Conservation (phyloP, 768 basidiomycete genomes). For the Paxillus involutus region DNA sequence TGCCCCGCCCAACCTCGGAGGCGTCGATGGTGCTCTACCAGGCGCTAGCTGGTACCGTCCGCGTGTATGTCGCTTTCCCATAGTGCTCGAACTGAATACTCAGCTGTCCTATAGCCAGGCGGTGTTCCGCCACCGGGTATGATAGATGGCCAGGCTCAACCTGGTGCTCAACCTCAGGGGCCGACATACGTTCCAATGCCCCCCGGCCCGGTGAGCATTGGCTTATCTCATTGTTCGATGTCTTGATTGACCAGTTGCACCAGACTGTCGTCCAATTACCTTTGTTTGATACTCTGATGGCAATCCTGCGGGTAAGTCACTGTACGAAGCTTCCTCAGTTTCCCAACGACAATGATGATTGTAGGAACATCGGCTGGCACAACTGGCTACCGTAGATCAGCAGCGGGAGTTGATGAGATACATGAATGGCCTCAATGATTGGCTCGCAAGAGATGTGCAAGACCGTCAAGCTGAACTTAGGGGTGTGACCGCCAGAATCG, state of each 20-base stretch:
- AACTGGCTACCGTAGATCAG: constrained; percentile 74
- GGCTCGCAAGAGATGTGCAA: constrained; percentile 76
- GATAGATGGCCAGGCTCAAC: constrained; percentile 14
- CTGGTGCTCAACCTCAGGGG: constrained; percentile 22
- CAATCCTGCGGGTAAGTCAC: constrained; percentile 57
- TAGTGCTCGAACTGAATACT: neutral
- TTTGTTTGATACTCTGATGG: constrained; percentile 69
- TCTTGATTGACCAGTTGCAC: constrained; percentile 3
- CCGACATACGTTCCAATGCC: constrained; percentile 47
- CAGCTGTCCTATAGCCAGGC: constrained; percentile 13
- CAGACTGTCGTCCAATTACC: constrained; percentile 66
- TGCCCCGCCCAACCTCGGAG: constrained; percentile 22
- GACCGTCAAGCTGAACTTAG: constrained; percentile 76
- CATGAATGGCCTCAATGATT: constrained; percentile 72
- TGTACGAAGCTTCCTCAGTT: neutral
- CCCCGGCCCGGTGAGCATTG: constrained; percentile 49
- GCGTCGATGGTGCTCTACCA: constrained; percentile 13
- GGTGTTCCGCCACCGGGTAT: constrained; percentile 25
- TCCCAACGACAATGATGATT: constrained; percentile 6
- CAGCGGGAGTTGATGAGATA: constrained; percentile 81
- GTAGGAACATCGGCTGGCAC: constrained; percentile 76
- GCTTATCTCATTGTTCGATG: neutral
- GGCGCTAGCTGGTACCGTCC: constrained; percentile 25
- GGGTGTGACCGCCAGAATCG: constrained; percentile 62
- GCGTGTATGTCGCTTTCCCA: constrained; percentile 14